A percentile compares a stretch with the other conserved stretches of the same genome.
Conservation (phyloP, 1,139 yeast genomes). For the Suzukiozyma palmioleophila region DNA sequence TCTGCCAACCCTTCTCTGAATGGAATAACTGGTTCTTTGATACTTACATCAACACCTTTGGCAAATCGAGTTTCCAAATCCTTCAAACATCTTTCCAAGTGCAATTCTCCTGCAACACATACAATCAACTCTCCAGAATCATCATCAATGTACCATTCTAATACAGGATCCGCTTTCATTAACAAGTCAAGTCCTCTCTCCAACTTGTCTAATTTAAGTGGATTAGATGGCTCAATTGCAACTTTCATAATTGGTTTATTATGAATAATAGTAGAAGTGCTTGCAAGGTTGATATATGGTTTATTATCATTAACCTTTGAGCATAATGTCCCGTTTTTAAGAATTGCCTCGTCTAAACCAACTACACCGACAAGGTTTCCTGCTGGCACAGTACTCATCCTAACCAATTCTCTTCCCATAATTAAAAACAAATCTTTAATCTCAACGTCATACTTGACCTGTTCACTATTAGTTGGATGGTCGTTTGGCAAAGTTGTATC, state of each 20-base stretch:
- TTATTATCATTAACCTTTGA: conserved; percentile 34
- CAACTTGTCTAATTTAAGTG: conserved; percentile 69
- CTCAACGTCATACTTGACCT: conserved; percentile 41
- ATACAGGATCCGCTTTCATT: conserved; percentile 90
- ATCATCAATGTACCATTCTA: conserved; percentile 78
- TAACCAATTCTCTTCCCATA: conserved; percentile 89
- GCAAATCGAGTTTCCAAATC: conserved; percentile 91
- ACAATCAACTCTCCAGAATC: conserved; percentile 84
- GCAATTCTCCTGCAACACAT: conserved; percentile 95
- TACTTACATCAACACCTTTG: conserved; percentile 71
- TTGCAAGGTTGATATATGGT: conserved; percentile 74
- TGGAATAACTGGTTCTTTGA: conserved; percentile 93
- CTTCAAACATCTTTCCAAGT: conserved; percentile 83
- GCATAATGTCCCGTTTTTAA: conserved; percentile 84
- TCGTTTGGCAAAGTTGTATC: conserved; percentile 63
- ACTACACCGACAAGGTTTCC: conserved; percentile 95
- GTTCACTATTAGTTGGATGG: conserved; percentile 35
- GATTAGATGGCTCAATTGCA: conserved; percentile 90
- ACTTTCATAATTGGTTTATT: conserved; percentile 86
- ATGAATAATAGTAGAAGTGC: conserved; percentile 50
- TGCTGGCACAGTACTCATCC: conserved; percentile 80
- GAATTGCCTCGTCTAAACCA: conserved; percentile 76
- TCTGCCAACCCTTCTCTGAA: conserved; percentile 78
- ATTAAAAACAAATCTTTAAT: conserved; percentile 71
- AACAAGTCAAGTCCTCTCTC: conserved; percentile 76